Base-by-base conservation (phyloP, 257 asterid species). In the Solanum rostratum region DNA sequence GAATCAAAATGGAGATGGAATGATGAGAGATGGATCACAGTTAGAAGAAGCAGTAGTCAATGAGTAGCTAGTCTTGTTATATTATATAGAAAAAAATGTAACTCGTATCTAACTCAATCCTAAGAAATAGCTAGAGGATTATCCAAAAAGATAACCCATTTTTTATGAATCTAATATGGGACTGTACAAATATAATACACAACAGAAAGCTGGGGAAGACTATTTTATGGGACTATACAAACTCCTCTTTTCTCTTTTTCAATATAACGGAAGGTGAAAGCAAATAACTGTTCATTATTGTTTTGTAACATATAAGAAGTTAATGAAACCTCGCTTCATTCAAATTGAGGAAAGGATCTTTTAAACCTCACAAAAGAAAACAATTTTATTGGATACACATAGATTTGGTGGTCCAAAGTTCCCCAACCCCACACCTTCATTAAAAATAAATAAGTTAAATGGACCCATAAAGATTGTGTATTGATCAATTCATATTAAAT, bases 11-110 rank as follows among this genome's bases (percentile, higher is more conserved):
- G 92, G 93, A 89, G 74, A 76, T 82, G 87, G 84, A 63, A 63
- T 63, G 82, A 91, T 27, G 90, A 89, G 22, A 84, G 76, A 16
- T 93, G 97, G 97, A 82, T 88, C 74, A 88, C 90, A 65, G 87
- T 93, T 3, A 86, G 96, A 88, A 74, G 86, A 62, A 81, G 76
- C 79, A 29, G 71, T 66, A 43, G 74, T 70, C 71, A 30, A 60
- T 88, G 79, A 15, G 83, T 49, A 39, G 80, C 46, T 57, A 3
- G 6, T 33, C 5, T 33, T 33, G 37, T 33, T 33, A 33, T 33
- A 33, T 33, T 33, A 33, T 33, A 33, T 33, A 33, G 37, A 33
- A 33, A 33, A 33, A 33, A 33, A 33, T 33, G 13, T 57, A 55
- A 20, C 2, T 7, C 8, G 11, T 30, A 33, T 55, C 27, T 20